Conservation (phyloP, 2,329 filamentous ascomycete genomes). For the Botrytis sinoallii region DNA sequence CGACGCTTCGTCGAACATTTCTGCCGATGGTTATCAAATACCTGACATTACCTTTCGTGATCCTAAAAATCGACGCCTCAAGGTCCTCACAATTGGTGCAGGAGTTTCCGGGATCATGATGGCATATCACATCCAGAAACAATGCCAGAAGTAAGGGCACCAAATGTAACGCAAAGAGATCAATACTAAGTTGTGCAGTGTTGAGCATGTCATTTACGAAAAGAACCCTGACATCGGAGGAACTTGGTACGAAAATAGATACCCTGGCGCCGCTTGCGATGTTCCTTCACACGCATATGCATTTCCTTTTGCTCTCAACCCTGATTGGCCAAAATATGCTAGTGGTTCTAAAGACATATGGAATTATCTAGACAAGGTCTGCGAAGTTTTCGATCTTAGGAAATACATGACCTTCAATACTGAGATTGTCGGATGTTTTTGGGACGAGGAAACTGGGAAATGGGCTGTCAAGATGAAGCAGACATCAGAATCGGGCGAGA, state of each 20-base stretch:
- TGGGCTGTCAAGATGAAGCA: constrained; percentile 50
- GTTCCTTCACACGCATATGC: constrained; percentile 33
- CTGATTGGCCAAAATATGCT: constrained; percentile 55
- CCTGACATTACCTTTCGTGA: constrained; percentile 31
- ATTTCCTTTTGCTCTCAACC: constrained; percentile 58
- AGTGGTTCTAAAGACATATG: constrained; percentile 57
- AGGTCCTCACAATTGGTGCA: constrained; percentile 48
- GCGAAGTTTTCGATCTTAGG: constrained; percentile 46
- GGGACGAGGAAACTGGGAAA: constrained; percentile 47
- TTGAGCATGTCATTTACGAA: constrained; percentile 48
- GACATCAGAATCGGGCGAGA: constrained; percentile 26
- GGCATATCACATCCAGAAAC: constrained; percentile 48
- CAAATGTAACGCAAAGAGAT: background rate
- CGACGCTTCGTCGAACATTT: background rate
- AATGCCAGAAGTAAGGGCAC: constrained; percentile 33
- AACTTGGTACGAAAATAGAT: constrained; percentile 49
- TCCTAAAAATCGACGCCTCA: constrained; percentile 44
- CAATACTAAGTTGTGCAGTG: constrained; percentile 33
- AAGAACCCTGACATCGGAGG: constrained; percentile 45
- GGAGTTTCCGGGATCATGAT: constrained; percentile 48
- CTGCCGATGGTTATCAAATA: constrained; percentile 4
- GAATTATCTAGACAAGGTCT: constrained; percentile 48
- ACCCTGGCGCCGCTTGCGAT: constrained; percentile 52
- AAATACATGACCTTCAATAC: constrained; percentile 53
- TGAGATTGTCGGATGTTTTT: constrained; percentile 46